Evolutionary conservation across 306 rosid genomes (phyloP).

Genomic region (Alnus glutinosa): DNA sequence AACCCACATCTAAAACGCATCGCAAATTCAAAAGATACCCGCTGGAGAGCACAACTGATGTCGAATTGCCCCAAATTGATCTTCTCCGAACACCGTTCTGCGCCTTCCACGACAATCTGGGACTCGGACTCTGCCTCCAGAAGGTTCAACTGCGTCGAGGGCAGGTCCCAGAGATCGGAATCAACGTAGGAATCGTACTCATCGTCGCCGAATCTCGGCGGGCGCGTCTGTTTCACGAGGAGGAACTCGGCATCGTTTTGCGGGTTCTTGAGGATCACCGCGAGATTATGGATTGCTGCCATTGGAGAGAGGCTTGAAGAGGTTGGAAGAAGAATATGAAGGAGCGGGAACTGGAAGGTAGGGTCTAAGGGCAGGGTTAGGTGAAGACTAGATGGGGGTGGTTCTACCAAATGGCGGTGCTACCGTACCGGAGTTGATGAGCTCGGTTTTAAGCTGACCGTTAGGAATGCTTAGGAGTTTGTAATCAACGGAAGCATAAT

Average conservation of each 20-base stretch:
- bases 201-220: constrained; percentile 56
- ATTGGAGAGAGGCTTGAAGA: not conserved
- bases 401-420: not conserved
- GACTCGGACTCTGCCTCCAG: constrained; percentile 32
- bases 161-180: constrained; percentile 93
- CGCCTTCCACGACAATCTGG: constrained; percentile 25
- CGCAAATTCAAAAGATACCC: constrained; percentile 22
- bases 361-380: not conserved
- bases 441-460: not conserved
- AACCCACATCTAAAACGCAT: not conserved
- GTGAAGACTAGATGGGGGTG: not conserved
- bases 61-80: constrained; percentile 53
- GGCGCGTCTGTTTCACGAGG: constrained; percentile 61
- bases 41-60: constrained; percentile 52
- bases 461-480: not conserved
- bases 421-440: not conserved
- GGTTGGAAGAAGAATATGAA: not conserved
- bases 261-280: constrained; percentile 48
- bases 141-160: constrained; percentile 51
- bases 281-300: constrained; percentile 49
- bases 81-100: constrained; percentile 34
- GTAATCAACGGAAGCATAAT: too few relatives aligned
- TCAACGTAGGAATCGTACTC: constrained; percentile 85
- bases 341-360: not conserved
- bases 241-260: constrained; percentile 49